Percentiles rank a stretch among this genome's conserved stretches.
Conservation (phyloP, 768 basidiomycete genomes). For the Chiua virens region DNA sequence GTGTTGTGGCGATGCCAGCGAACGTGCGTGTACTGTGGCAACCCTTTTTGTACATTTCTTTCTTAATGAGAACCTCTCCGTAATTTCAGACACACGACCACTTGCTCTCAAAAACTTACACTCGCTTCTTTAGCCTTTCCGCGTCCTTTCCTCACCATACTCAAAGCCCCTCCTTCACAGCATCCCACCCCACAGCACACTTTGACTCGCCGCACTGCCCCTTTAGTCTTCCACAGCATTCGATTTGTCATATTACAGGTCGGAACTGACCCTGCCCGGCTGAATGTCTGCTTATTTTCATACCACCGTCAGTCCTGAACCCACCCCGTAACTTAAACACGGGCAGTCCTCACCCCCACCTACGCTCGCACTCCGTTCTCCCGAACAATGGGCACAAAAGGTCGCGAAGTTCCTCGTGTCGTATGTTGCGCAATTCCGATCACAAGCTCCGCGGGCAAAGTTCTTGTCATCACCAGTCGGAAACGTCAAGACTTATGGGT, state of each 20-base stretch:
- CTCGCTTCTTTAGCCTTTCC: slow-evolving; percentile 11
- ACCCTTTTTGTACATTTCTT: slow-evolving; percentile 23
- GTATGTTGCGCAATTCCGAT: slow-evolving; percentile 93
- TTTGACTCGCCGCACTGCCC: slow-evolving; percentile 13
- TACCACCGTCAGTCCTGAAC: slow-evolving; percentile 2
- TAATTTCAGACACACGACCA: slow-evolving; percentile 42
- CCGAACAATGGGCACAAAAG: slow-evolving; percentile 57
- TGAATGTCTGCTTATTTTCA: slow-evolving; percentile 7
- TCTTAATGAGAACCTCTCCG: slow-evolving; percentile 19
- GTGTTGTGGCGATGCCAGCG: slow-evolving; percentile 32
- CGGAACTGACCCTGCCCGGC: slow-evolving; percentile 2
- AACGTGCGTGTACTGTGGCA: slow-evolving; percentile 37
- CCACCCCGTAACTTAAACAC: background rate
- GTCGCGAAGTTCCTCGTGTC: slow-evolving; percentile 76
- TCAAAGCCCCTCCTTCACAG: slow-evolving; percentile 11
- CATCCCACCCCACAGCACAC: background rate
- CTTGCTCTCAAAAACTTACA: slow-evolving; percentile 25
- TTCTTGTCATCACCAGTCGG: slow-evolving; percentile 82
- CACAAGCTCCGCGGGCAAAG: slow-evolving; percentile 66
- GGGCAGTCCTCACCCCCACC: no score
- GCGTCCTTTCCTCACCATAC: slow-evolving; percentile 1
- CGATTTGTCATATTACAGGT: slow-evolving; percentile 5
- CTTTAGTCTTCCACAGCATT: slow-evolving; percentile 6
- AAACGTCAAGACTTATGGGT: slow-evolving; percentile 83
- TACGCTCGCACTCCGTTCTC: background rate